Evolutionary conservation across 108 stramenopile species (phyloP).

Genomic region (Nannochloropsis salina): DNA sequence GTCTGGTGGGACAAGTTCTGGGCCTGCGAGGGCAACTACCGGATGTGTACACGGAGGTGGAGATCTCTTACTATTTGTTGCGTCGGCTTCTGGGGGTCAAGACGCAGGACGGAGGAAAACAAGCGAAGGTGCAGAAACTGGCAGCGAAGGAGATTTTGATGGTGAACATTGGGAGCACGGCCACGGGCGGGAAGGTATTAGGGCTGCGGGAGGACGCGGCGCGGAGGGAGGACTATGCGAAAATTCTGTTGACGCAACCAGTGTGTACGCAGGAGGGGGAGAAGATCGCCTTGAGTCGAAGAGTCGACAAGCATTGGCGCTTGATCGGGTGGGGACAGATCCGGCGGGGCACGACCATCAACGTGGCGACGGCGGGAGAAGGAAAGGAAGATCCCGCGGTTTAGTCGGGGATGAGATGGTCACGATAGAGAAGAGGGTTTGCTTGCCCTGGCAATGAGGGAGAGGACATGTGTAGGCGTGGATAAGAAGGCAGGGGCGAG

Average conservation of each 20-base stretch:
- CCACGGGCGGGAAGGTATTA: constrained; percentile 87
- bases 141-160: constrained; percentile 81
- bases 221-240: constrained; percentile 68
- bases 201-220: constrained; percentile 72
- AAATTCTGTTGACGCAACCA: constrained; percentile 94
- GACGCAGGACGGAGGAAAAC: constrained; percentile 95
- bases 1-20: constrained; percentile 93
- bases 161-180: constrained; percentile 98
- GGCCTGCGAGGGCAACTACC: constrained; percentile 92
- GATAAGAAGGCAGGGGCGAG: not conserved
- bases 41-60: constrained; percentile 93
- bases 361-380: constrained; percentile 20
- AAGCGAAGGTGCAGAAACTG: constrained; percentile 80
- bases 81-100: constrained; percentile 94
- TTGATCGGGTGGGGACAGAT: constrained; percentile 70
- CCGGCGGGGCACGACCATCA: constrained; percentile 50
- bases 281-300: constrained; percentile 96
- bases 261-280: constrained; percentile 98
- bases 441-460: too few species aligned
- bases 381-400: not conserved
- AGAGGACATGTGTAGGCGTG: too few species aligned
- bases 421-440: too few species aligned
- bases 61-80: constrained; percentile 93
- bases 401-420: too few species aligned
- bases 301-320: constrained; percentile 99